A percentile compares a stretch with the other conserved stretches of the same genome.
phyloP scores from a whole-genome alignment of 2,329 filamentous ascomycete genomes.

The Lachnellula willkommii region DNA sequence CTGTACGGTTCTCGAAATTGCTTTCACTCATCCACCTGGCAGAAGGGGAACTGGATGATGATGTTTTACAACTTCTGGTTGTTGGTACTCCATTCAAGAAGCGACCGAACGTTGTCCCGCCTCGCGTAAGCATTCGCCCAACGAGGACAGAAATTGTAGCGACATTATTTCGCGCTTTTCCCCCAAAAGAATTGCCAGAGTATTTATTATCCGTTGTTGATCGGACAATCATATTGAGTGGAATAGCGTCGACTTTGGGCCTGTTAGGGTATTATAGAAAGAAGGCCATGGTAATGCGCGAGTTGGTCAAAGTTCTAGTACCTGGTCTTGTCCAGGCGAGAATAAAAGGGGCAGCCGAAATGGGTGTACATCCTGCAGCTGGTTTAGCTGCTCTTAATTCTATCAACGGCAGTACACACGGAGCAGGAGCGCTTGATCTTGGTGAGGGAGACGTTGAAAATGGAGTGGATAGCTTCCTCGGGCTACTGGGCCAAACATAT shows the following conservation, averaged over 20 bases:
- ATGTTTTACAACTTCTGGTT: slow-evolving; percentile 60
- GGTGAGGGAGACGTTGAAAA: slow-evolving; percentile 60
- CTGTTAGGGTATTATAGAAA: slow-evolving; percentile 77
- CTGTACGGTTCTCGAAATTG: slow-evolving; percentile 67
- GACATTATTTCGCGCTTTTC: slow-evolving; percentile 65
- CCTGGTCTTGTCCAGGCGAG: slow-evolving; percentile 83
- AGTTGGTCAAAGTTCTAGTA: slow-evolving; percentile 77
- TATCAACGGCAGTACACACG: slow-evolving; percentile 43
- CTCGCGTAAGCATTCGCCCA: slow-evolving; percentile 51
- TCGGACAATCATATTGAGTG: slow-evolving; percentile 72
- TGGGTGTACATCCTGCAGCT: slow-evolving; percentile 89
- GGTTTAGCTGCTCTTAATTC: slow-evolving; percentile 70
- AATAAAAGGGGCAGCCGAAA: slow-evolving; percentile 89
- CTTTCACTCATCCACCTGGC: slow-evolving; percentile 61
- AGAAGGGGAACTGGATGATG: slow-evolving; percentile 56
- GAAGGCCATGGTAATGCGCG: slow-evolving; percentile 83
- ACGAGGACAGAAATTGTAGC: slow-evolving; percentile 59
- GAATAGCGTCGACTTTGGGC: slow-evolving; percentile 81
- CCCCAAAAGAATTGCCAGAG: slow-evolving; percentile 57
- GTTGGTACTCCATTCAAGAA: slow-evolving; percentile 53
- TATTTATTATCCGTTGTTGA: slow-evolving; percentile 64
- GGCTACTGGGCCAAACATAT: slow-evolving; percentile 56
- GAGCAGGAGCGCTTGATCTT: slow-evolving; percentile 53
- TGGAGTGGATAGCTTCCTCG: slow-evolving; percentile 59
- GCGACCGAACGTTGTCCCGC: slow-evolving; percentile 40